Base-by-base conservation (phyloP, 345 rosid species). In the Anastatica hierochuntica region DNA sequence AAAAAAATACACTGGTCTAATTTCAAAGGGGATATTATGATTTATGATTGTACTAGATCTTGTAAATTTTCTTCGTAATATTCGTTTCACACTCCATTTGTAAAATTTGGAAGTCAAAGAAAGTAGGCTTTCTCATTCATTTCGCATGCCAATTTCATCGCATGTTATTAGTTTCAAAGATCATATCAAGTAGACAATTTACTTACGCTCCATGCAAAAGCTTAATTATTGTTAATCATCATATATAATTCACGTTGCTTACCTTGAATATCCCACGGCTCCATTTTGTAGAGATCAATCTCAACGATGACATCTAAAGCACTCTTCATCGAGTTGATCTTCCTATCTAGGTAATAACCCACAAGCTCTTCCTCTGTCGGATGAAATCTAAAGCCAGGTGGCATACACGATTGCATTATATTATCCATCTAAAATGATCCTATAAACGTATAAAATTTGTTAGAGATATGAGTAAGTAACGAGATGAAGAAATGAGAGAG, bases 261-360 rank as follows among this genome's bases (percentile, higher is more conserved):
- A 85, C 97, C 97, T 86, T 86, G 80, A 23, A 90, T 90, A 71
- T 86, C 97, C 97, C 97, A 90, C 16, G 97, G 97, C 79, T 90
- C 97, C 74, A 90, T 90, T 42, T 80, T 90, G 77, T 90, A 86
- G 57, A 90, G 95, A 76, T 90, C 96, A 58, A 90, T 68, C 68
- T 90, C 95, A 10, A 74, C 66, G 35, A 90, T 90, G 44, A 84
- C 96, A 68, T 87, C 87, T 42, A 90, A 74, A 74, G 86, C 82
- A 51, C 81, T 80, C 60, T 80, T 84, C 60, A 84, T 43, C 1
- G 84, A 80, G 62, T 76, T 57, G 56, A 81, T 82, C 80, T 84
- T 90, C 73, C 96, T 74, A 23, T 64, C 74, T 56, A 90, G 88
- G 72, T 90, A 90, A 69, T 87, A 90, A 15, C 96, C 98, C 21